Evolutionary conservation across 768 basidiomycete species (phyloP).

Genomic region (Calvatia gigantea): DNA sequence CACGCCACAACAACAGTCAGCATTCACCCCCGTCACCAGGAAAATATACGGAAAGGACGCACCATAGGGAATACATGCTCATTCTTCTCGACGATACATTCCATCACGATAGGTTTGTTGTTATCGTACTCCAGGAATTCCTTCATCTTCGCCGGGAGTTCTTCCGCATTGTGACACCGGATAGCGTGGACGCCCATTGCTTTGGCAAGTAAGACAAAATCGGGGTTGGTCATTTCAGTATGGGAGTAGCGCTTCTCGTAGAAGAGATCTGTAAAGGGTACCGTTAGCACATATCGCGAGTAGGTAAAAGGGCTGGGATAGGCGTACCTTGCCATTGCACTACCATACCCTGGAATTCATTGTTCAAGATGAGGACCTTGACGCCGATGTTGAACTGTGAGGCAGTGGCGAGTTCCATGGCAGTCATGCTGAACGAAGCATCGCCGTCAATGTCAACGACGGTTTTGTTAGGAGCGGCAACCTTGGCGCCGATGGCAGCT

Average conservation of each 20-base stretch:
- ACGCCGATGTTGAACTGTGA: conserved; percentile 90
- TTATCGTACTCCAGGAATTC: conserved; percentile 96
- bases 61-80: conserved; percentile 95
- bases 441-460: conserved; percentile 98
- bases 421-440: conserved; percentile 98
- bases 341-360: conserved; percentile 99
- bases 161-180: conserved; percentile 61
- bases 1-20: background rate
- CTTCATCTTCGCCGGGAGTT: conserved; percentile 95
- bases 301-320: background rate
- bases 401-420: conserved; percentile 97
- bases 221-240: conserved; percentile 92
- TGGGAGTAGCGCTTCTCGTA: conserved; percentile 97
- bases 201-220: conserved; percentile 86
- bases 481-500: conserved; percentile 93
- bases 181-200: conserved; percentile 94
- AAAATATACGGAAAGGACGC: conserved; percentile 10
- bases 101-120: conserved; percentile 83
- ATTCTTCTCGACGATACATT: conserved; percentile 79
- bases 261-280: conserved; percentile 66
- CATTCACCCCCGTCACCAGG: background rate
- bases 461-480: conserved; percentile 88
- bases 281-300: conserved; percentile 10
- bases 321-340: conserved; percentile 93
- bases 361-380: conserved; percentile 91